A percentile compares a stretch with the other conserved stretches of the same genome.
phyloP scores from a whole-genome alignment of 768 basidiomycete genomes.

The Clitopilus hobsonii region DNA sequence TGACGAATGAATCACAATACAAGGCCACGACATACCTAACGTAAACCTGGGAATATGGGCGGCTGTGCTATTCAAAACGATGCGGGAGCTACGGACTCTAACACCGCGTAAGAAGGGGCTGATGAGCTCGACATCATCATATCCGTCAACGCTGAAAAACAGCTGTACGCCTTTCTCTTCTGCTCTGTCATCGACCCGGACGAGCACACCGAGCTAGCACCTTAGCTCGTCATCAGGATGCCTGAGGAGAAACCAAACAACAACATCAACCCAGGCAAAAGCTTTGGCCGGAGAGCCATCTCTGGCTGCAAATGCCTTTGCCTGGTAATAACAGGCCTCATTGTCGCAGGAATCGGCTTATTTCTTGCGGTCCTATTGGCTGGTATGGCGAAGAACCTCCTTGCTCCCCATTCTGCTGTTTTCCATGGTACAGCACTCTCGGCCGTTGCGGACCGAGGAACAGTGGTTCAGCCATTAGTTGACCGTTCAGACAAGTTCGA shows the following conservation, averaged over 20 bases:
- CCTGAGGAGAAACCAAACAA: neutral
- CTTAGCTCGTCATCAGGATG: neutral
- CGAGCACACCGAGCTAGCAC: neutral
- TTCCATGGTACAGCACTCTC: conserved; percentile 6
- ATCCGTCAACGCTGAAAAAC: neutral
- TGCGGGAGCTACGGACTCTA: neutral
- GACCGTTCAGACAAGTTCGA: conserved; percentile 13
- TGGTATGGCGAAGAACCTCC: neutral
- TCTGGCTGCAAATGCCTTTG: conserved; percentile 9
- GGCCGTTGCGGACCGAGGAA: conserved; percentile 3
- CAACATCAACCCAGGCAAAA: conserved; percentile 6
- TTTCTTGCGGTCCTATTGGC: neutral
- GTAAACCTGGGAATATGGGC: neutral
- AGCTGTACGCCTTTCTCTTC: neutral
- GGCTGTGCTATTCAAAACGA: neutral
- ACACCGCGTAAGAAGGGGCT: neutral
- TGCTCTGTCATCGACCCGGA: neutral
- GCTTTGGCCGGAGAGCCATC: conserved; percentile 4
- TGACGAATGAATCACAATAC: too few species aligned
- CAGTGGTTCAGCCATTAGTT: conserved; percentile 12
- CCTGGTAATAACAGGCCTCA: conserved; percentile 4
- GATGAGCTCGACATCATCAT: too few species aligned
- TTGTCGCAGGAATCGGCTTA: neutral
- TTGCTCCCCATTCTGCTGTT: conserved; percentile 8
- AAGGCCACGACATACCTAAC: neutral